A percentile compares a stretch with the other conserved stretches of the same genome.
These are phyloP conservation scores for Phytophthora litchii DNA, from an alignment of 352 stramenopile genomes.

Conservation along the genomic window DNA sequence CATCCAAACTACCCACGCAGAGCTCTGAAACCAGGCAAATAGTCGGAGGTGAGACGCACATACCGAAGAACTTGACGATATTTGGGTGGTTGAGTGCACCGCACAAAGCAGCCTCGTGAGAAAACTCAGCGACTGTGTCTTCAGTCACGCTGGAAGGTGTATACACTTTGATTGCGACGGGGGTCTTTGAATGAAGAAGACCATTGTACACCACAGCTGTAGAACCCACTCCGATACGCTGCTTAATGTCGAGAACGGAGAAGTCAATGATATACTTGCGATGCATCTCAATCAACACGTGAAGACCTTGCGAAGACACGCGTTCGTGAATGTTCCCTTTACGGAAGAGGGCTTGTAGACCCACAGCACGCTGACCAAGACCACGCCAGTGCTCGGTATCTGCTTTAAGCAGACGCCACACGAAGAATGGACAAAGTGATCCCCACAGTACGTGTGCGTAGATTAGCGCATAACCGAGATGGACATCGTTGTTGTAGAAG, in stretches of 20 bases:
- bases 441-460: constrained; percentile 42
- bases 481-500: constrained; percentile 34
- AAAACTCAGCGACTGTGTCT: constrained; percentile 53
- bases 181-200: constrained; percentile 41
- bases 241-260: constrained; percentile 42
- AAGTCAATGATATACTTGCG: constrained; percentile 52
- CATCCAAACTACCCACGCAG: constrained; percentile 54
- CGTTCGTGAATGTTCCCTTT: constrained; percentile 47
- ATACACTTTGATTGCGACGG: constrained; percentile 70
- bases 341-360: constrained; percentile 41
- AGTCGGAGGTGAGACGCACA: constrained; percentile 65
- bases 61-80: constrained; percentile 62
- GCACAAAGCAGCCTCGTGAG: constrained; percentile 57
- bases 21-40: constrained; percentile 69
- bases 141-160: constrained; percentile 61
- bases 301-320: constrained; percentile 49
- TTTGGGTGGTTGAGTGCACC: constrained; percentile 59
- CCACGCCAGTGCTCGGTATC: constrained; percentile 76
- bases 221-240: constrained; percentile 44
- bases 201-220: constrained; percentile 61
- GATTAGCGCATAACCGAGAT: constrained; percentile 36
- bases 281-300: constrained; percentile 59
- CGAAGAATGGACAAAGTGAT: constrained; percentile 41
- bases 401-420: constrained; percentile 53
- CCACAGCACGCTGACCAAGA: constrained; percentile 42